phyloP scores from a whole-genome alignment of 768 basidiomycete species.

The Tylopilus felleus region DNA sequence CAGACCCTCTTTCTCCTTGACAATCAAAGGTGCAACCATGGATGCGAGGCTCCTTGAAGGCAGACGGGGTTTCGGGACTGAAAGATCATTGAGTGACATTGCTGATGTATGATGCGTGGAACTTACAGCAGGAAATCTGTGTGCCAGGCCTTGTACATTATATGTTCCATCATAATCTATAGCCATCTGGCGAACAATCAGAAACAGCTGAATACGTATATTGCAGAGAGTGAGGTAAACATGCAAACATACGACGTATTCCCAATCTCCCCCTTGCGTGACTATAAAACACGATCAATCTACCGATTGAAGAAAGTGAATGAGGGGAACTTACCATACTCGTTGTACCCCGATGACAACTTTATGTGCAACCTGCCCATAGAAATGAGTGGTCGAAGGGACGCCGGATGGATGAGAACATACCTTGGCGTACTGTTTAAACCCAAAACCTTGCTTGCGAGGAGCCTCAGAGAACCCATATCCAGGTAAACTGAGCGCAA shows the following conservation, averaged over 20 bases:
- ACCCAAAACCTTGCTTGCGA: conserved; percentile 46
- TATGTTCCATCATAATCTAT: conserved; percentile 38
- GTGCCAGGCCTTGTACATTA: conserved; percentile 52
- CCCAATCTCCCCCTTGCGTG: conserved; percentile 51
- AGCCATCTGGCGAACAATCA: conserved; percentile 34
- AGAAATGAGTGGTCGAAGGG: neutral
- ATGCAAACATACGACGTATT: conserved; percentile 30
- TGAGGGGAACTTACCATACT: conserved; percentile 38
- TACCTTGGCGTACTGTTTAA: conserved; percentile 55
- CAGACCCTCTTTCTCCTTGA: conserved; percentile 24
- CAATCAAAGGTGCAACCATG: conserved; percentile 26
- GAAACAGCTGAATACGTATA: neutral
- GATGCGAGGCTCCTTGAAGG: conserved; percentile 14
- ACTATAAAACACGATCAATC: conserved; percentile 32
- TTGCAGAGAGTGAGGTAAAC: neutral
- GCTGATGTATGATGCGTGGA: neutral
- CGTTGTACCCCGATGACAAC: conserved; percentile 44
- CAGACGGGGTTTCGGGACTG: conserved; percentile 31
- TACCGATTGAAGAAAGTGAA: neutral
- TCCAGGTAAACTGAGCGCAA: conserved; percentile 55
- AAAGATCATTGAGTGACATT: neutral
- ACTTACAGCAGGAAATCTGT: conserved; percentile 45
- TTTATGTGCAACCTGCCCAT: conserved; percentile 43
- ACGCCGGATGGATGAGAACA: neutral
- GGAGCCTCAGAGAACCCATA: conserved; percentile 61